Evolutionary conservation across 768 basidiomycete genomes (phyloP).

Genomic region (Psilocybe cyanescens): DNA sequence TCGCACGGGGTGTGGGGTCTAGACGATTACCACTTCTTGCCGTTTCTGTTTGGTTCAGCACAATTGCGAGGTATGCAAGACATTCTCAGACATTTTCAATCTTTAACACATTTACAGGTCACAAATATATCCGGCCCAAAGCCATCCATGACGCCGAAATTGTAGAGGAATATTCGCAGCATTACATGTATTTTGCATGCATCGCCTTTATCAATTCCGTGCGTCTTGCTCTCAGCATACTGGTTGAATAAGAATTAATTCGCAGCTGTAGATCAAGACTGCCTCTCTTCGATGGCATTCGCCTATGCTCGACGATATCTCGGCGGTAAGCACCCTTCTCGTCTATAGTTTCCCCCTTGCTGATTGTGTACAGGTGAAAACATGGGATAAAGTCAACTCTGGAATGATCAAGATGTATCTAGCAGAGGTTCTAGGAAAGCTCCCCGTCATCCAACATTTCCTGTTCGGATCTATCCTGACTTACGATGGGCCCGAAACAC

Average conservation of each 20-base stretch:
- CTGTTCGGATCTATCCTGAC: constrained; percentile 84
- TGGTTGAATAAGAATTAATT: background rate
- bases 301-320: constrained; percentile 98
- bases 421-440: constrained; percentile 93
- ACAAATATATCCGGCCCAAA: constrained; percentile 90
- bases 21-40: constrained; percentile 96
- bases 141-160: constrained; percentile 92
- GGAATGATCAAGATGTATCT: constrained; percentile 99
- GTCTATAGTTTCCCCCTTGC: background rate
- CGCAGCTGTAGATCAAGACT: constrained; percentile 76
- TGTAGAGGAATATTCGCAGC: constrained; percentile 86
- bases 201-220: constrained; percentile 96
- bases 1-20: constrained; percentile 99
- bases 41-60: constrained; percentile 85
- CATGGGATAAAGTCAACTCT: constrained; percentile 95
- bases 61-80: constrained; percentile 63
- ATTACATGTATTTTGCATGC: constrained; percentile 98
- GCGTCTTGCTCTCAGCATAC: constrained; percentile 23
- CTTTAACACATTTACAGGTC: constrained; percentile 47
- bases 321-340: constrained; percentile 53
- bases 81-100: background rate
- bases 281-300: constrained; percentile 97
- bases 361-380: constrained; percentile 59
- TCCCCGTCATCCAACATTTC: constrained; percentile 97
- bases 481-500: constrained; percentile 63